These are phyloP conservation scores for Nigrospora sphaerica DNA, from an alignment of 2,329 filamentous ascomycete species.

Conservation along the genomic window DNA sequence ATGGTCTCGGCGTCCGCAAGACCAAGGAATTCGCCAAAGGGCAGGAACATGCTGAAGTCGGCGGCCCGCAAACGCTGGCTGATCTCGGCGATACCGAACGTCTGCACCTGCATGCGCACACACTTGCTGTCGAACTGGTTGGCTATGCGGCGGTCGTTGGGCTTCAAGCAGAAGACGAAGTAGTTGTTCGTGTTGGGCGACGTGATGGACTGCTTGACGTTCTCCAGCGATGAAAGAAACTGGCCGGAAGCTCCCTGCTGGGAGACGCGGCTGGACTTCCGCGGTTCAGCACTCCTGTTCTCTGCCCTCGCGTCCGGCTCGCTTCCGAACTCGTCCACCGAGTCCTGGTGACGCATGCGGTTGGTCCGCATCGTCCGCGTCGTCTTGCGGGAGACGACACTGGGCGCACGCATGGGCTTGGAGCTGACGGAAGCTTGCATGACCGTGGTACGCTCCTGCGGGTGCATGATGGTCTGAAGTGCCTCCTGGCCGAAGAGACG, in stretches of 20 bases:
- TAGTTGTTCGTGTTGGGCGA: constrained; percentile 84
- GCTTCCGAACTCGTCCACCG: constrained; percentile 41
- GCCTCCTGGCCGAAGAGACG: constrained; percentile 96
- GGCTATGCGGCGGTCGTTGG: constrained; percentile 91
- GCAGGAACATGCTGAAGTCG: constrained; percentile 92
- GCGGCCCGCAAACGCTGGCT: constrained; percentile 87
- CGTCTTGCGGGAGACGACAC: constrained; percentile 78
- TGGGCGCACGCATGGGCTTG: constrained; percentile 86
- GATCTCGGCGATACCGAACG: constrained; percentile 93
- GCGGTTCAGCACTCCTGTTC: constrained; percentile 16
- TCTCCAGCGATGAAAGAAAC: constrained; percentile 82
- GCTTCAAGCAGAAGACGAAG: constrained; percentile 95
- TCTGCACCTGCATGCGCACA: constrained; percentile 88
- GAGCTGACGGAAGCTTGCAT: constrained; percentile 96
- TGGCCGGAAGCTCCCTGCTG: constrained; percentile 89
- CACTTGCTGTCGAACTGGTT: constrained; percentile 99
- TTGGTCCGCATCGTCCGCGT: constrained; percentile 28
- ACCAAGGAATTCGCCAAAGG: constrained; percentile 91
- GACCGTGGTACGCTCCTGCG: constrained; percentile 80
- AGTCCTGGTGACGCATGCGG: constrained; percentile 32
- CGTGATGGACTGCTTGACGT: constrained; percentile 80
- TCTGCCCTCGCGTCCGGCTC: constrained; percentile 32
- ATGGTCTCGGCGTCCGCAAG: constrained; percentile 77
- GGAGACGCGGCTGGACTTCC: constrained; percentile 35
- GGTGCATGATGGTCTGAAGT: constrained; percentile 86